Percentiles rank a stretch among this genome's conserved stretches.
These are phyloP conservation scores for Rhypophila decipiens DNA, from an alignment of 495 filamentous ascomycete species.

Conservation along the genomic window DNA sequence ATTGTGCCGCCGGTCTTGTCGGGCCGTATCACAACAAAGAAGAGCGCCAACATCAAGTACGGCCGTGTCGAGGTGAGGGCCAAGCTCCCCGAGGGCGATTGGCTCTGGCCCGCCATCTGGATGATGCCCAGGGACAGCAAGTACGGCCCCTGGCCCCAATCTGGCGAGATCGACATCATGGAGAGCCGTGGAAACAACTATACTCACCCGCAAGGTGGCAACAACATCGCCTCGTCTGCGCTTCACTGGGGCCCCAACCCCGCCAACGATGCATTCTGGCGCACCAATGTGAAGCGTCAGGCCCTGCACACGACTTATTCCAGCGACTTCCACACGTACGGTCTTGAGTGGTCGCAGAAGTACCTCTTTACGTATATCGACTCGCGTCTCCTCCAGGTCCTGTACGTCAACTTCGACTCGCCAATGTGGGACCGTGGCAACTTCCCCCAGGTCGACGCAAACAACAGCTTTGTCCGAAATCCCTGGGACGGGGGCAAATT, in stretches of 20 bases:
- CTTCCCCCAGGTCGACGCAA: slow-evolving; percentile 61
- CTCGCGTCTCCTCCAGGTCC: slow-evolving; percentile 68
- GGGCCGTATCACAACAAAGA: slow-evolving; percentile 67
- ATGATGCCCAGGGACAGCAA: slow-evolving; percentile 70
- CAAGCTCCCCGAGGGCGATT: slow-evolving; percentile 68
- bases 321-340: slow-evolving; percentile 63
- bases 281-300: slow-evolving; percentile 65
- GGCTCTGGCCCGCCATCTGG: slow-evolving; percentile 91
- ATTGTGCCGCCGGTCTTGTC: slow-evolving; percentile 77
- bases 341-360: slow-evolving; percentile 80
- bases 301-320: slow-evolving; percentile 73
- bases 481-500: slow-evolving; percentile 60
- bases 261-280: slow-evolving; percentile 63
- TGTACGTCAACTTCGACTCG: slow-evolving; percentile 70
- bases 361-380: slow-evolving; percentile 86
- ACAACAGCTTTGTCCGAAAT: slow-evolving; percentile 62
- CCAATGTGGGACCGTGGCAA: slow-evolving; percentile 67
- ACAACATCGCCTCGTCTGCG: slow-evolving; percentile 74
- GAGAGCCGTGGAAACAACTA: slow-evolving; percentile 78
- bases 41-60: slow-evolving; percentile 66
- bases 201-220: slow-evolving; percentile 66
- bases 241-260: slow-evolving; percentile 72
- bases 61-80: slow-evolving; percentile 76
- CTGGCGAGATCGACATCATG: slow-evolving; percentile 81
- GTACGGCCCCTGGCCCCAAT: slow-evolving; percentile 72